Evolutionary conservation across 331 rosid genomes (phyloP), one percentile per base, ranked within the genome.

Genomic region (Quercus tomentella): DNA sequence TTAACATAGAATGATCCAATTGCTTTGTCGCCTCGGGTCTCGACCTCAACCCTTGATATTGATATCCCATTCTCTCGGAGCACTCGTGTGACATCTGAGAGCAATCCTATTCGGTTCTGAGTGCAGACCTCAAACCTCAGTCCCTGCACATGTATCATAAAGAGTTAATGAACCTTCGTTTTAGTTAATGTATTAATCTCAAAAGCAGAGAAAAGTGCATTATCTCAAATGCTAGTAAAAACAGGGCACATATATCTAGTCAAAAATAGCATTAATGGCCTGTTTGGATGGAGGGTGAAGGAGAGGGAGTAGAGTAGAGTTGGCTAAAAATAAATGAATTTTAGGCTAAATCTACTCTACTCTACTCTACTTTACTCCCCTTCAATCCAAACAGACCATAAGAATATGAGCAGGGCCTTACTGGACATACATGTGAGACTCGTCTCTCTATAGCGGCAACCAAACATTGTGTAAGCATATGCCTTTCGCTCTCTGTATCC

Each of bases 391-490:
- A 30, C 5, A 1, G 33, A 30, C 5, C 5, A 4, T 12, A 68
- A 69, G 37, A 25, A 5, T 7, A 45, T 3, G 21, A 31, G 73
- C 33, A 15, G 54, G 16, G 71, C 28, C 31, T 75, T 58, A 81
- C 1, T 30, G 49, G 10, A 57, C 92, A 43, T 89, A 92, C 97
- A 70, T 83, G 96, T 1, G 98, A 93, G 56, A 88, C 82, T 84
- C 98, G 89, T 18, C 99, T 87, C 83, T 90, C 99, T 57, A 90
- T 84, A 10, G 98, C 97, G 23, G 99, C 96, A 69, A 88, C 76
- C 77, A 93, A 73, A 76, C 93, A 89, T 21, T 86, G 80, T 41
- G 78, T 74, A 26, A 93, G 89, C 83, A 80, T 88, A 22, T 75
- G 85, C 79, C 87, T 89, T 75, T 96, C 93, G 49, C 80, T 77